Conservation (phyloP, 257 asterid species). For the Penstemon newberryi region DNA sequence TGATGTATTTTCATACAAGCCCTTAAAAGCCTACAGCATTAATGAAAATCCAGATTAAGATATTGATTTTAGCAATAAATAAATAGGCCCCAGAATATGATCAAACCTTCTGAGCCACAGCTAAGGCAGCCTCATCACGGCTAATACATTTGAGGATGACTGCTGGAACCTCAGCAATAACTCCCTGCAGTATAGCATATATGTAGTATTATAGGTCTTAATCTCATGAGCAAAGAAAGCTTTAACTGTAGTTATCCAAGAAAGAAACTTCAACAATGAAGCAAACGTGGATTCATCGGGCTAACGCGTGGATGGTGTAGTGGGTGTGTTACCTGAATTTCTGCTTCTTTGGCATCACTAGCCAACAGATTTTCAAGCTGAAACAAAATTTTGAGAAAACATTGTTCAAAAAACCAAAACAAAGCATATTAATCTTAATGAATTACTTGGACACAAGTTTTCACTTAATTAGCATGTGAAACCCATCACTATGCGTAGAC, state of each 20-base stretch:
- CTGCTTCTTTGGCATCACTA: slow-evolving; percentile 65
- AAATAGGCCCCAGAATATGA: slow-evolving; percentile 12
- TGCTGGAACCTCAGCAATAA: slow-evolving; percentile 89
- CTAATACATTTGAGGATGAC: slow-evolving; percentile 81
- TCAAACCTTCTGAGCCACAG: slow-evolving; percentile 91
- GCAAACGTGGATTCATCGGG: not conserved
- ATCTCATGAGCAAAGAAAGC: not conserved
- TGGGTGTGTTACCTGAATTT: slow-evolving; percentile 61
- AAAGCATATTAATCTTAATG: slow-evolving; percentile 7
- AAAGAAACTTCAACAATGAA: not conserved
- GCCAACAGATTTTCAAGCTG: slow-evolving; percentile 81
- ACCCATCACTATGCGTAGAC: not conserved
- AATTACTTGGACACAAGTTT: not conserved
- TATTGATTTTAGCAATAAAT: not conserved
- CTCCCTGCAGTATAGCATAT: slow-evolving; percentile 49
- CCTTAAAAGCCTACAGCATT: slow-evolving; percentile 72
- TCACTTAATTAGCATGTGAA: not conserved
- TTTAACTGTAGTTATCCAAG: not conserved
- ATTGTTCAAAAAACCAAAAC: slow-evolving; percentile 25
- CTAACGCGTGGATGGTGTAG: not conserved
- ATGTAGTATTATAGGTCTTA: not conserved
- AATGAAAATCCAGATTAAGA: slow-evolving; percentile 23
- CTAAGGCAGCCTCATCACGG: slow-evolving; percentile 97
- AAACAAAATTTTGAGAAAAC: slow-evolving; percentile 28
- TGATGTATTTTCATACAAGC: slow-evolving; percentile 82